Base-by-base conservation (phyloP, 352 stramenopile species). In the Phytophthora fragariaefolia region DNA sequence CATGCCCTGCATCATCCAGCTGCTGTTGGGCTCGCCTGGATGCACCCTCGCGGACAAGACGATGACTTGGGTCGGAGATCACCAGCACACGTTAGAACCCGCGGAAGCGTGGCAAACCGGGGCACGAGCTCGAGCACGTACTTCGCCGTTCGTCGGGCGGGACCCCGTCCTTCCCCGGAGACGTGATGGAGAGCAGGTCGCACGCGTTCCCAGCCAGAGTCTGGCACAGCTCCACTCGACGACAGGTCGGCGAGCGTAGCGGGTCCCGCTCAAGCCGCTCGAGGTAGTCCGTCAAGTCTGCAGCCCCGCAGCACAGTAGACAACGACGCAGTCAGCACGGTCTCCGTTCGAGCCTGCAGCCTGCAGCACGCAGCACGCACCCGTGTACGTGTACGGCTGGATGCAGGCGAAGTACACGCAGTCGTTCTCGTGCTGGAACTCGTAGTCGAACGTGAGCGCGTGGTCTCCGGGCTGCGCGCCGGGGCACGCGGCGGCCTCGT, bases 1-100 rank as follows among this genome's bases (percentile, higher is more conserved):
- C 72, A 98, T 89, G n/a, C 93, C 93, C 51, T 97, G 84, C 87
- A 98, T 97, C 76, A 98, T 95, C 81, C 88, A 98, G 48, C 83
- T 96, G 32, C 85, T 89, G 66, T 96, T 96, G 4, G 87, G 77
- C 60, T 98, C 92, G 5, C 91, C 91, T 0, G 92, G 92, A 54
- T 98, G 92, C 2, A 98, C 91, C n/a, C 92, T 72, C 2, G 85
- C 88, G 3, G 83, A 93, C 28, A 97, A 34, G n/a, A 97, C 83
- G 30, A 97, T 90, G 17, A 91, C 85, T n/a, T 88, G 57, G 4
- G n/a, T 1, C 17, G 1, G 15, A 43, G 8, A 8, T 6, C 15
- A 43, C 36, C 36, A 43, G 20, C 15, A 8, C 34, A 17, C 15
- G 15, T 43, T 43, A 43, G 36, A 43, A 43, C 36, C 6, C 15